phyloP scores from a whole-genome alignment of 2,329 filamentous ascomycete species.

The Pseudocercospora musae region DNA sequence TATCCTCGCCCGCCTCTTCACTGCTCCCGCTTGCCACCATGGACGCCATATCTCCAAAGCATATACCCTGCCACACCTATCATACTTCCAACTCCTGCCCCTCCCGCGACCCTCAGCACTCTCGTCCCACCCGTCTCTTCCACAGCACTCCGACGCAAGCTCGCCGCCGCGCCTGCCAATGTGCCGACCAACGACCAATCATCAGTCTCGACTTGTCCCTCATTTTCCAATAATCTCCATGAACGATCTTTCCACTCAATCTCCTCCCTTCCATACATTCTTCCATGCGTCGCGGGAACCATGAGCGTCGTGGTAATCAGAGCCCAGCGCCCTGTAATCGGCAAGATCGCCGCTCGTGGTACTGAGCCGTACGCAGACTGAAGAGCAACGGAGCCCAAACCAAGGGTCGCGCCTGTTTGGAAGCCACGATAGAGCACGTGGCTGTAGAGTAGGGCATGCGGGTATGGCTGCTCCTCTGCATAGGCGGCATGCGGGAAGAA shows the following conservation, averaged over 20 bases:
- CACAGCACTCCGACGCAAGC: slow-evolving; percentile 35
- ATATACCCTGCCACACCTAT: slow-evolving; percentile 50
- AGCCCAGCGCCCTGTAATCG: slow-evolving; percentile 38
- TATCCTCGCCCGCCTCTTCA: neutral
- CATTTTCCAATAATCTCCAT: slow-evolving; percentile 60
- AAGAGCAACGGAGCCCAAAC: slow-evolving; percentile 38
- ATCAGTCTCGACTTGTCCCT: slow-evolving; percentile 56
- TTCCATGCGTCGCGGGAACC: slow-evolving; percentile 42
- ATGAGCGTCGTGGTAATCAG: slow-evolving; percentile 47
- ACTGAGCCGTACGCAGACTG: slow-evolving; percentile 16
- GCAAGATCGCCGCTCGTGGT: slow-evolving; percentile 34
- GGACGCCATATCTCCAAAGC: slow-evolving; percentile 51
- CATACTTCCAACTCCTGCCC: slow-evolving; percentile 44
- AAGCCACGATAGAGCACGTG: slow-evolving; percentile 59
- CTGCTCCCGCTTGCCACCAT: slow-evolving; percentile 37
- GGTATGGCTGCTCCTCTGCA: slow-evolving; percentile 61
- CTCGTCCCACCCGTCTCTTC: slow-evolving; percentile 42
- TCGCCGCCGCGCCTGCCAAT: slow-evolving; percentile 18
- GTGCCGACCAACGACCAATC: slow-evolving; percentile 53
- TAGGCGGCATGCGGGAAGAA: slow-evolving; percentile 55
- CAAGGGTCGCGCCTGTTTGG: slow-evolving; percentile 52
- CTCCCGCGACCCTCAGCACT: slow-evolving; percentile 12
- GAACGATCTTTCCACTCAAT: slow-evolving; percentile 64
- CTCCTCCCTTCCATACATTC: slow-evolving; percentile 56
- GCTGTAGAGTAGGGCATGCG: slow-evolving; percentile 54